These are phyloP conservation scores for Fusarium graminum DNA, from an alignment of 2,329 filamentous ascomycete species.

Conservation along the genomic window DNA sequence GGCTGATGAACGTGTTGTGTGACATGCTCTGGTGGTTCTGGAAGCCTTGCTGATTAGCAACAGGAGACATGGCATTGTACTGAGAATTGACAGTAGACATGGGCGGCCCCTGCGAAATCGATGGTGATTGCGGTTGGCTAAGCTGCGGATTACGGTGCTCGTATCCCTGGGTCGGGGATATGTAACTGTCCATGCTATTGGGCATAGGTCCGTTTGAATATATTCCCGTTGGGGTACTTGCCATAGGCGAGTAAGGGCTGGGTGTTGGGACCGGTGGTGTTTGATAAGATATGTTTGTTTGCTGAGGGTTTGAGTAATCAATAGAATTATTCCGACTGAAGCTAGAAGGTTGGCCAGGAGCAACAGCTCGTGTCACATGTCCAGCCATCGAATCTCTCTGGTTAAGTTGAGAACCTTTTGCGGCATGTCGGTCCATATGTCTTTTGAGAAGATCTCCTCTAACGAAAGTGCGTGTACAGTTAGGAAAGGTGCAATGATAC, in stretches of 20 bases:
- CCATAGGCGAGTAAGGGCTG: conserved; percentile 63
- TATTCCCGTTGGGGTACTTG: conserved; percentile 57
- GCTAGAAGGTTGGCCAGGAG: conserved; percentile 63
- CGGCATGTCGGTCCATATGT: conserved; percentile 84
- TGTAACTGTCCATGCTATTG: conserved; percentile 59
- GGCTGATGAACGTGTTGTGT: conserved; percentile 66
- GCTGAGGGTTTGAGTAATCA: conserved; percentile 57
- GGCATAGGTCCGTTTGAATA: conserved; percentile 47
- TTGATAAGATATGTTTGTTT: conserved; percentile 60
- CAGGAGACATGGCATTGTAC: conserved; percentile 68
- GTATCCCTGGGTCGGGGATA: conserved; percentile 56
- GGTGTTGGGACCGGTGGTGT: conserved; percentile 60
- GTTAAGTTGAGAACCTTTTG: conserved; percentile 81
- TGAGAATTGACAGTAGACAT: conserved; percentile 62
- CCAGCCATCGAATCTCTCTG: conserved; percentile 71
- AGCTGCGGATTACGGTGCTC: conserved; percentile 47
- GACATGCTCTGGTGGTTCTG: conserved; percentile 62
- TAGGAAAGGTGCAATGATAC: conserved; percentile 91
- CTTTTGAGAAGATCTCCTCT: conserved; percentile 91
- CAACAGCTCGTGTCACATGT: conserved; percentile 57
- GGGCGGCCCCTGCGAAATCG: conserved; percentile 59
- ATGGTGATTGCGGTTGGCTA: conserved; percentile 53
- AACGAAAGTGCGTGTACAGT: conserved; percentile 91
- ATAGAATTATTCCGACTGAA: conserved; percentile 57
- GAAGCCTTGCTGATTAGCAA: conserved; percentile 63